Base-by-base conservation (phyloP, 163 green algal species). In the Chlamydomonas reinhardtii region DNA sequence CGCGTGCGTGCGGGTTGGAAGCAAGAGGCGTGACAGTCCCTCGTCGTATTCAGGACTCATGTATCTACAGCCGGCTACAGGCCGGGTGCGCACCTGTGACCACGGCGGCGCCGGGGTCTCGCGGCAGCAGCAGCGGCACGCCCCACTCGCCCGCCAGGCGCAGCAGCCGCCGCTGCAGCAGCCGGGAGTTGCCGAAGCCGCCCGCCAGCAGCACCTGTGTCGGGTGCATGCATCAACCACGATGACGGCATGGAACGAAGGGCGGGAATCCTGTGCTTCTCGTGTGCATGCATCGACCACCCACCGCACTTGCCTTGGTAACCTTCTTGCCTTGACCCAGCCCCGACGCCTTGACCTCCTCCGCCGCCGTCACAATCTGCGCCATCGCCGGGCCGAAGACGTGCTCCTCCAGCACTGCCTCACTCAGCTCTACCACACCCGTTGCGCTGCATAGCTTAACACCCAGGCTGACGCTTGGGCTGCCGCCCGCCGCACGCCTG, bases 351-450 rank as follows among this genome's bases (percentile, higher is more conserved):
- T 68, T 68, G 43, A 85, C 78, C 52, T 52, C 4, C 31, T 12
- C 16, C 20, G 78, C 78, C 66, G 69, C n/a, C 16, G 9, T 22
- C 78, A 77, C 31, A 0, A 85, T 61, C 8, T 14, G 1, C 35
- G 37, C 66, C 48, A 85, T 68, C n/a, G 70, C 48, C 5, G 78
- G 78, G 1, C 78, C 66, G 66, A 85, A 85, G 20, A 85, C 78
- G 6, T 0, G 20, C 66, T 32, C 11, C 65, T 62, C 66, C 65
- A 76, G 48, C 6, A 85, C 16, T 48, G 69, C 66, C 31, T 34
- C 78, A 25, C 66, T 68, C 8, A 85, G 43, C n/a, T 71, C 65
- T 48, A 85, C 48, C 9, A 17, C 48, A 17, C 48, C 48, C 11
- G 48, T 56, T 1, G 9, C 1, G 48, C 11, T 9, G 48, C 48